Percentiles rank a stretch among this genome's conserved stretches.
Conservation (phyloP, 257 asterid genomes). For the Haberlea rhodopensis region DNA sequence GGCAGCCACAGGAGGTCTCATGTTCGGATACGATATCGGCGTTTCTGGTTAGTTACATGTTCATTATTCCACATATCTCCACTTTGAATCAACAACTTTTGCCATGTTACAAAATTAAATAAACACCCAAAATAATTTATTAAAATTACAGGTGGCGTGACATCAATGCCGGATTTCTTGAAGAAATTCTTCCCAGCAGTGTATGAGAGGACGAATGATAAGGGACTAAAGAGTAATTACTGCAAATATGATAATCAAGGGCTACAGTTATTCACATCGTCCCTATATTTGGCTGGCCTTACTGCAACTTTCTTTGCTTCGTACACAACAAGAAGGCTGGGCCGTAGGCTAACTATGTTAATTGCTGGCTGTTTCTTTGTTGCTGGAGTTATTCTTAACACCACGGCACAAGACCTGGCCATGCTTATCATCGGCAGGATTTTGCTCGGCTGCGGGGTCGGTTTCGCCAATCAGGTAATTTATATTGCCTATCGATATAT, state of each 20-base stretch:
- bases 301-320: constrained; percentile 86
- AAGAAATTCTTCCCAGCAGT: constrained; percentile 76
- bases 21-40: constrained; percentile 85
- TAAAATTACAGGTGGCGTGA: constrained; percentile 66
- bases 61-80: not conserved
- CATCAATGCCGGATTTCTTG: constrained; percentile 63
- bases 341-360: constrained; percentile 67
- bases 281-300: constrained; percentile 77
- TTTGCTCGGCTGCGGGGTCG: constrained; percentile 83
- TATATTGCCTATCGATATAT: too few relatives aligned
- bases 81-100: too few relatives aligned
- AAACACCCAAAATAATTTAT: too few relatives aligned
- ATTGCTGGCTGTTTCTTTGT: constrained; percentile 75
- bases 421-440: constrained; percentile 91
- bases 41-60: constrained; percentile 48
- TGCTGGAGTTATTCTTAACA: constrained; percentile 54
- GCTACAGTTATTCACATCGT: constrained; percentile 79
- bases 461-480: constrained; percentile 89
- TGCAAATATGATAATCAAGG: constrained; percentile 92
- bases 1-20: constrained; percentile 91
- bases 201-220: constrained; percentile 31
- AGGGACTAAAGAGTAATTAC: constrained; percentile 52
- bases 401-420: constrained; percentile 75
- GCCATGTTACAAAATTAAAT: not conserved
- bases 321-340: constrained; percentile 71